Percentiles rank a stretch among this genome's conserved stretches.
Evolutionary conservation across 495 filamentous ascomycete species (phyloP).

Genomic region (Penicillium malachiteum): DNA sequence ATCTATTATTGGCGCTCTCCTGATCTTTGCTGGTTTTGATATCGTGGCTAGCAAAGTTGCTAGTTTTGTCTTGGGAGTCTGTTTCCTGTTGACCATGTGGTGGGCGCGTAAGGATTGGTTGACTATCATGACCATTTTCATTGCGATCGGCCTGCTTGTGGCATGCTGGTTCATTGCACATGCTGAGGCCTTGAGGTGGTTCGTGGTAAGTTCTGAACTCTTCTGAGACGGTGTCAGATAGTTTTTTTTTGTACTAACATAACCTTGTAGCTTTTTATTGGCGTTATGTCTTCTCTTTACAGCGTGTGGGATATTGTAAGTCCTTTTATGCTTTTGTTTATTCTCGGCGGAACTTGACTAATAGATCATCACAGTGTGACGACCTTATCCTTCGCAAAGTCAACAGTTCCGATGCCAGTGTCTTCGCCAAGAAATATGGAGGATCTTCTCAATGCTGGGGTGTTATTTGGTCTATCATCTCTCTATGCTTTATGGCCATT

Average conservation of each 20-base stretch:
- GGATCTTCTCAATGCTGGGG: constrained; percentile 83
- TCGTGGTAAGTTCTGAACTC: constrained; percentile 53
- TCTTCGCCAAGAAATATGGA: constrained; percentile 74
- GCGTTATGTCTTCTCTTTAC: constrained; percentile 75
- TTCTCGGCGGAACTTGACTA: neutral
- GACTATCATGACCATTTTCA: constrained; percentile 65
- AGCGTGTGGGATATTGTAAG: constrained; percentile 82
- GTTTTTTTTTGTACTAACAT: neutral
- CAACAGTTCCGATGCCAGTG: constrained; percentile 76
- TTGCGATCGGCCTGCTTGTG: constrained; percentile 68
- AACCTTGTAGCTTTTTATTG: constrained; percentile 61
- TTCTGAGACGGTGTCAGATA: neutral
- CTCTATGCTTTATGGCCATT: constrained; percentile 64
- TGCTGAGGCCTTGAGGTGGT: constrained; percentile 68
- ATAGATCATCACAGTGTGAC: constrained; percentile 53
- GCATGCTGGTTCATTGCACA: constrained; percentile 79
- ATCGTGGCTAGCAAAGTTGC: constrained; percentile 78
- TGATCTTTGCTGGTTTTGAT: constrained; percentile 79
- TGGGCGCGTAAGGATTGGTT: constrained; percentile 78
- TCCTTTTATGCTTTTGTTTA: neutral
- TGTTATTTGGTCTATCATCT: constrained; percentile 72
- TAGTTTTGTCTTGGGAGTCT: constrained; percentile 67
- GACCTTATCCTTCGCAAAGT: constrained; percentile 82
- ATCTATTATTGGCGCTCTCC: constrained; percentile 69
- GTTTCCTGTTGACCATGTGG: constrained; percentile 75